Evolutionary conservation across 371 early-diverging fungal genomes (phyloP).

Genomic region (Lichtheimia ornata): DNA sequence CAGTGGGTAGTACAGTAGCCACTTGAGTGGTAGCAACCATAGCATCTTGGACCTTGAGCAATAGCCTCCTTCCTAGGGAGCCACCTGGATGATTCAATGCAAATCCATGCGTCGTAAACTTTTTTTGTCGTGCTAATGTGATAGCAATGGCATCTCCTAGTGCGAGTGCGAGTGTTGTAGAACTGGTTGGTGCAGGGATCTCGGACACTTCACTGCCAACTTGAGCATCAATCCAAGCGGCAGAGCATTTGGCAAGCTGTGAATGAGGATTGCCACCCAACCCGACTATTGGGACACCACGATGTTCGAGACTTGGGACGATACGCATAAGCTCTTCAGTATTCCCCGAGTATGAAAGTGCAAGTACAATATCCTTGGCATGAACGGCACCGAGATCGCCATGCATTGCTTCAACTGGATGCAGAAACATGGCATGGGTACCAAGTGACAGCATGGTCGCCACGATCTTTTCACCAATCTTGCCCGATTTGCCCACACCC

Average conservation of each 20-base stretch:
- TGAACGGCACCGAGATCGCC: constrained; percentile 63
- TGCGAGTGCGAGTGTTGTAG: constrained; percentile 63
- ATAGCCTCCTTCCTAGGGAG: constrained; percentile 46
- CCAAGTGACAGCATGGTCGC: constrained; percentile 67
- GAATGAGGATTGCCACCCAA: constrained; percentile 54
- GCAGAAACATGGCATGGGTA: constrained; percentile 55
- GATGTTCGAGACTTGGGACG: constrained; percentile 45
- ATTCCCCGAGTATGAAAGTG: constrained; percentile 64
- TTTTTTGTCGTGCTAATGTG: constrained; percentile 48
- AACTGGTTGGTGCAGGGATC: constrained; percentile 65
- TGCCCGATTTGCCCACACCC: constrained; percentile 68
- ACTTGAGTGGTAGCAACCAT: constrained; percentile 27
- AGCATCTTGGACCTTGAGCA: constrained; percentile 42
- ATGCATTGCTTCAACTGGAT: constrained; percentile 67
- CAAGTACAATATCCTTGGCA: constrained; percentile 56
- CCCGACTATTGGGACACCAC: constrained; percentile 52
- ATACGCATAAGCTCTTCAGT: constrained; percentile 61
- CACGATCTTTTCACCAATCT: constrained; percentile 65
- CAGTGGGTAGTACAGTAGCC: constrained; percentile 26
- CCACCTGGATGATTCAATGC: constrained; percentile 70
- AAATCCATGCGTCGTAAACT: constrained; percentile 56
- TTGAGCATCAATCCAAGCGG: constrained; percentile 62
- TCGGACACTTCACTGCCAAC: constrained; percentile 48
- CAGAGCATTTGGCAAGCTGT: constrained; percentile 52
- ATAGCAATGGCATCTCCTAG: constrained; percentile 65